Evolutionary conservation across 352 stramenopile species (phyloP).

Genomic region (Pythium insidiosum): DNA sequence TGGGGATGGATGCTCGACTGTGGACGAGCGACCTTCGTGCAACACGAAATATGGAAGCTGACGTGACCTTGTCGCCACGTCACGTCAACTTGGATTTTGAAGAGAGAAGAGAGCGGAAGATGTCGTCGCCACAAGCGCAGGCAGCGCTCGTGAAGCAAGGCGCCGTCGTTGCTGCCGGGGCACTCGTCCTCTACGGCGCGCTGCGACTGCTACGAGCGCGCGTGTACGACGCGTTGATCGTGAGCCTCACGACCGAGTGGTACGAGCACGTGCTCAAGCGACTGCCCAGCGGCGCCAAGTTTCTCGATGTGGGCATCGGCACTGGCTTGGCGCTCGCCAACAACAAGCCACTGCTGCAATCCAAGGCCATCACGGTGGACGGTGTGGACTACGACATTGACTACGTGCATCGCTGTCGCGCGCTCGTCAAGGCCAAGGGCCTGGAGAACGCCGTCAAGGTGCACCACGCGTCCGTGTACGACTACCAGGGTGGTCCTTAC

Average conservation of each 20-base stretch:
- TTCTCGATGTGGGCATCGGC: conserved; percentile 89
- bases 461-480: conserved; percentile 77
- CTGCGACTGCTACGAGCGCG: conserved; percentile 54
- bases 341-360: conserved; percentile 49
- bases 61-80: no score
- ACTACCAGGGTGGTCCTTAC: conserved; percentile 57
- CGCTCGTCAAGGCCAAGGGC: conserved; percentile 27
- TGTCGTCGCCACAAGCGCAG: no score
- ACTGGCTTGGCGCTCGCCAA: conserved; percentile 66
- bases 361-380: conserved; percentile 69
- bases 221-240: conserved; percentile 87
- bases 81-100: no score
- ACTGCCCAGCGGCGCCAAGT: conserved; percentile 33
- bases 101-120: no score
- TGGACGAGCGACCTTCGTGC: no score
- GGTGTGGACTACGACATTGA: conserved; percentile 88
- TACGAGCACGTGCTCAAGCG: conserved; percentile 76
- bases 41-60: no score
- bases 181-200: conserved; percentile 33
- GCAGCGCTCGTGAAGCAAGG: conserved; percentile 8
- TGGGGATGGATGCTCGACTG: no score
- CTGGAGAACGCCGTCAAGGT: conserved; percentile 47
- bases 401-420: conserved; percentile 73
- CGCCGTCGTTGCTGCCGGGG: conserved; percentile 11
- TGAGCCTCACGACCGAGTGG: conserved; percentile 85